Conservation (phyloP, 768 basidiomycete genomes). For the Suillus brevipes region DNA sequence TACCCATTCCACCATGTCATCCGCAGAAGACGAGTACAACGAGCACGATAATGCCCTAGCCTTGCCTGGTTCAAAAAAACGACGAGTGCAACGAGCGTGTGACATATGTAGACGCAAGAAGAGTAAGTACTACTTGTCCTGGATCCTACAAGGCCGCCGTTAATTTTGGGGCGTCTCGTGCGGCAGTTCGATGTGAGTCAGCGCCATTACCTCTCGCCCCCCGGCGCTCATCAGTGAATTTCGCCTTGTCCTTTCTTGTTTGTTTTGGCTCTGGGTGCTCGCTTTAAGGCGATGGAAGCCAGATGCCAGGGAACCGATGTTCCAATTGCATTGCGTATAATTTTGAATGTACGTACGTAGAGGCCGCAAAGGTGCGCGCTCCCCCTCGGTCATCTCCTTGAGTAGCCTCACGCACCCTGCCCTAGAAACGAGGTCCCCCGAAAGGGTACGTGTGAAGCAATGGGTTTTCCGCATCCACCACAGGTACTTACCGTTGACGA, state of each 20-base stretch:
- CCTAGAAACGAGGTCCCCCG: slow-evolving; percentile 43
- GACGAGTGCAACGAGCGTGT: slow-evolving; percentile 76
- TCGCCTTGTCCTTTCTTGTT: background rate
- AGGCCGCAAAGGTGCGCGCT: slow-evolving; percentile 50
- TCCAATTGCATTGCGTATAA: slow-evolving; percentile 53
- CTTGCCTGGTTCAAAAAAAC: slow-evolving; percentile 54
- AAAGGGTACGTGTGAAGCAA: slow-evolving; percentile 28
- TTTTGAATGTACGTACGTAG: slow-evolving; percentile 54
- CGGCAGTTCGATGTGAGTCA: slow-evolving; percentile 62
- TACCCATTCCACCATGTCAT: slow-evolving; percentile 47
- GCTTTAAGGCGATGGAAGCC: slow-evolving; percentile 57
- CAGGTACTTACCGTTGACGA: background rate
- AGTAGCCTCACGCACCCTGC: background rate
- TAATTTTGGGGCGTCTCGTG: slow-evolving; percentile 14
- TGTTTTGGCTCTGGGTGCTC: background rate
- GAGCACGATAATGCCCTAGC: slow-evolving; percentile 38
- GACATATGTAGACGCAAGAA: slow-evolving; percentile 85
- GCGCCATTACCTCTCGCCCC: background rate
- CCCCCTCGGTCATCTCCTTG: background rate
- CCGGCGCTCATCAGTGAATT: background rate
- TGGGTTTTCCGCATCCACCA: background rate
- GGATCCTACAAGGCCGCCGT: slow-evolving; percentile 3
- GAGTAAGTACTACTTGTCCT: slow-evolving; percentile 43
- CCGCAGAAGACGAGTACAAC: slow-evolving; percentile 63
- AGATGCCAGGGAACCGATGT: slow-evolving; percentile 53